These are phyloP conservation scores for Amylocystis lapponica DNA, from an alignment of 768 basidiomycete species.

Conservation along the genomic window DNA sequence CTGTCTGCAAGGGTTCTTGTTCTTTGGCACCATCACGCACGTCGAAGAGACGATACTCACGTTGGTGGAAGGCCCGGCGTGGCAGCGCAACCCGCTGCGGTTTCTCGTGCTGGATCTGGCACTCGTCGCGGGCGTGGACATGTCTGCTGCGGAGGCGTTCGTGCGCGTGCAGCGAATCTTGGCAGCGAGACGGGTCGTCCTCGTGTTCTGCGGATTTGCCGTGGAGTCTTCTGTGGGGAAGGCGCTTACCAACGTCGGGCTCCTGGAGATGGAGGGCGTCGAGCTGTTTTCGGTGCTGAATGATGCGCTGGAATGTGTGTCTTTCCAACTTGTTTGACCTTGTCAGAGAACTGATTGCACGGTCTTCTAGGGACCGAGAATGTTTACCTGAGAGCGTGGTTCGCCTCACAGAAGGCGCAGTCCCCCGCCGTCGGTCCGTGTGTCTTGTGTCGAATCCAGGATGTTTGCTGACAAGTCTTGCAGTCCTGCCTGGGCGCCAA, in stretches of 20 bases:
- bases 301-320: slow-evolving; percentile 89
- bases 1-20: slow-evolving; percentile 60
- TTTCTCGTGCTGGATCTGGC: slow-evolving; percentile 88
- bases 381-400: slow-evolving; percentile 81
- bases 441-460: slow-evolving; percentile 1
- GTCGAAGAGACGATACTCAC: slow-evolving; percentile 85
- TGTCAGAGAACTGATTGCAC: neutral
- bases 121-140: slow-evolving; percentile 85
- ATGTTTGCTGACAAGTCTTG: slow-evolving; percentile 3
- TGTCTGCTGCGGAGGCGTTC: slow-evolving; percentile 93
- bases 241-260: slow-evolving; percentile 72
- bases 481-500: slow-evolving; percentile 56
- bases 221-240: slow-evolving; percentile 59
- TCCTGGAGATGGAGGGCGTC: slow-evolving; percentile 72
- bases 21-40: slow-evolving; percentile 88
- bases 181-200: slow-evolving; percentile 64
- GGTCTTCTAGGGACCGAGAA: slow-evolving; percentile 82
- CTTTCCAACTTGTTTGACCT: neutral
- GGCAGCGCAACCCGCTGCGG: slow-evolving; percentile 71
- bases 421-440: slow-evolving; percentile 38
- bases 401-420: slow-evolving; percentile 58
- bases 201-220: slow-evolving; percentile 84
- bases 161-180: slow-evolving; percentile 85
- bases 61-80: slow-evolving; percentile 64
- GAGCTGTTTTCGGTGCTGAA: slow-evolving; percentile 79